Evolutionary conservation across 2,329 filamentous ascomycete species (phyloP).

Genomic region (Ascochyta clinopodiicola): DNA sequence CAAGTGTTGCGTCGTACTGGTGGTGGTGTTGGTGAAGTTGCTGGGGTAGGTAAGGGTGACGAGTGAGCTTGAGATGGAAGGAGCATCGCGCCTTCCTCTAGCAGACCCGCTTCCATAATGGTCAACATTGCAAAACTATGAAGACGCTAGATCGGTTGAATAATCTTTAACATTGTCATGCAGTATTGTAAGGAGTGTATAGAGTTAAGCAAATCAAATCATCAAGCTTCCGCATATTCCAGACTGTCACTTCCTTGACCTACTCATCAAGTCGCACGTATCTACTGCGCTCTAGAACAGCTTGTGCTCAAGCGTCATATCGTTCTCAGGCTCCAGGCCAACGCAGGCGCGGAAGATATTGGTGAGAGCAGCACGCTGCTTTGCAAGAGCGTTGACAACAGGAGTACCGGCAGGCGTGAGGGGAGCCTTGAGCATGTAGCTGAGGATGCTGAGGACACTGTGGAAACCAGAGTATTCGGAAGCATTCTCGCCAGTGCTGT

Average conservation of each 20-base stretch:
- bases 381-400: conserved; percentile 92
- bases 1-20: not conserved
- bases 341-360: conserved; percentile 99
- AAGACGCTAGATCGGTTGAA: not conserved
- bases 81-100: conserved; percentile 8
- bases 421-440: conserved; percentile 98
- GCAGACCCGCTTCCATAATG: not conserved
- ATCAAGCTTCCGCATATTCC: not conserved
- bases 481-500: conserved; percentile 58
- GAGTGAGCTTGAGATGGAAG: conserved; percentile 11
- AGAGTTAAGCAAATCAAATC: conserved; percentile 32
- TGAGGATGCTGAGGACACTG: conserved; percentile 93
- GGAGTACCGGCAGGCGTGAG: conserved; percentile 93
- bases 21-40: not conserved
- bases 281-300: conserved; percentile 64
- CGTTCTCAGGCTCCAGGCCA: conserved; percentile 93
- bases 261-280: not conserved
- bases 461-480: conserved; percentile 91
- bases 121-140: no score
- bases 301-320: conserved; percentile 99
- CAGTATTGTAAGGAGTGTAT: conserved; percentile 31
- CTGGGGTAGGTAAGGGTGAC: not conserved
- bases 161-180: conserved; percentile 15
- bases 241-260: not conserved
- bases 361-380: conserved; percentile 91